Percentiles rank a stretch among this genome's conserved stretches.
Conservation (phyloP, 148 eudicot species). For the Rhododendron williamsianum region DNA sequence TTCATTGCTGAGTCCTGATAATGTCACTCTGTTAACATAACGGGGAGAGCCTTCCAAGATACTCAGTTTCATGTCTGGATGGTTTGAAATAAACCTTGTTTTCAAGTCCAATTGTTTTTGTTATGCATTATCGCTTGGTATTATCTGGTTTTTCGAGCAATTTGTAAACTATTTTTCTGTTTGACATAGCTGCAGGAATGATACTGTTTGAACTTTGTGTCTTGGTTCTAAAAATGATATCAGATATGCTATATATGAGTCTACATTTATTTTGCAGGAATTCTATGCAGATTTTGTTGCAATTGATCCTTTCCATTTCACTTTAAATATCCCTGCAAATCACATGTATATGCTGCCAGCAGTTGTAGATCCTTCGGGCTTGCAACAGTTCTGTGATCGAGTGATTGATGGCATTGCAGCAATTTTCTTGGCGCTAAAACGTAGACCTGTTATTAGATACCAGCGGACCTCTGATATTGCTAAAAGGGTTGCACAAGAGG, state of each 20-base stretch:
- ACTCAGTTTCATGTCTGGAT: not conserved
- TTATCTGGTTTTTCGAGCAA: not conserved
- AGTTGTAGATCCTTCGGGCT: conserved; percentile 65
- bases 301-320: conserved; percentile 77
- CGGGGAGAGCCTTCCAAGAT: not conserved
- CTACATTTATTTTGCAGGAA: conserved; percentile 50
- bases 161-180: not conserved
- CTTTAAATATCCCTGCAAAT: conserved; percentile 64
- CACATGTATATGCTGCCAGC: conserved; percentile 95
- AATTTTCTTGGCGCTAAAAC: conserved; percentile 73
- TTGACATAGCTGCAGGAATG: not conserved
- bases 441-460: conserved; percentile 84
- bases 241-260: not conserved
- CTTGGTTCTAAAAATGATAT: not conserved
- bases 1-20: not conserved
- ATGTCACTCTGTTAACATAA: not conserved
- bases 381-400: conserved; percentile 80
- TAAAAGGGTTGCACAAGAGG: conserved; percentile 82
- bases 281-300: conserved; percentile 91
- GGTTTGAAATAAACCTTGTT: not conserved
- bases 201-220: not conserved
- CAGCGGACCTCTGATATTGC: conserved; percentile 92
- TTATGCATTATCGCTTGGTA: not conserved
- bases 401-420: conserved; percentile 91
- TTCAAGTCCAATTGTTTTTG: not conserved